Conservation (phyloP, 1,284 basidiomycete genomes). For the Takashimella tepidaria region DNA sequence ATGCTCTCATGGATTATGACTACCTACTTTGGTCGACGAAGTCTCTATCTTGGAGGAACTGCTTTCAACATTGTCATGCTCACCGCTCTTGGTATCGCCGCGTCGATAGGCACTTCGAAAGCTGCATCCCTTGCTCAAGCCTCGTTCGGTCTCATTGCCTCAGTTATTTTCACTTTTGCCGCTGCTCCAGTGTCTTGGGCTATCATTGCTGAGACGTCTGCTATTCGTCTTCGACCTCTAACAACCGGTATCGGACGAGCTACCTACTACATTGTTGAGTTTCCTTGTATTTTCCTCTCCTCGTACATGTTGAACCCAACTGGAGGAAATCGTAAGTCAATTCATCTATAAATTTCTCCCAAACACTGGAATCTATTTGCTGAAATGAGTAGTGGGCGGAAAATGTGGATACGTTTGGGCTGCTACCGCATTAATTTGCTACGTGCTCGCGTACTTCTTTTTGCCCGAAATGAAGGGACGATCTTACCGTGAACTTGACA, state of each 20-base stretch:
- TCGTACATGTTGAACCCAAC: conserved; percentile 36
- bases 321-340: conserved; percentile 22
- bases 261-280: conserved; percentile 35
- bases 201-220: conserved; percentile 37
- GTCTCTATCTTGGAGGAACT: conserved; percentile 21
- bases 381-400: conserved; percentile 23
- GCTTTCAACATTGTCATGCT: conserved; percentile 20
- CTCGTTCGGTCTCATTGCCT: conserved; percentile 28
- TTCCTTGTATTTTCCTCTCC: conserved; percentile 31
- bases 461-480: conserved; percentile 47
- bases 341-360: neutral
- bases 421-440: conserved; percentile 23
- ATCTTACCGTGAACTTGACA: conserved; percentile 46
- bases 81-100: conserved; percentile 24
- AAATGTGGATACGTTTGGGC: conserved; percentile 47
- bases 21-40: conserved; percentile 25
- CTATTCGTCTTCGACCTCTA: conserved; percentile 34
- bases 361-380: neutral
- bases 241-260: conserved; percentile 38
- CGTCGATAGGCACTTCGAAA: conserved; percentile 14
- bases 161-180: conserved; percentile 30
- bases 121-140: conserved; percentile 27
- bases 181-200: conserved; percentile 29
- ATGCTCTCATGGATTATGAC: conserved; percentile 21
- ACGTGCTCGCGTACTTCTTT: conserved; percentile 26